These are phyloP conservation scores for Sugiyamaella chiloensis DNA, from an alignment of 805 yeast genomes.

Conservation along the genomic window DNA sequence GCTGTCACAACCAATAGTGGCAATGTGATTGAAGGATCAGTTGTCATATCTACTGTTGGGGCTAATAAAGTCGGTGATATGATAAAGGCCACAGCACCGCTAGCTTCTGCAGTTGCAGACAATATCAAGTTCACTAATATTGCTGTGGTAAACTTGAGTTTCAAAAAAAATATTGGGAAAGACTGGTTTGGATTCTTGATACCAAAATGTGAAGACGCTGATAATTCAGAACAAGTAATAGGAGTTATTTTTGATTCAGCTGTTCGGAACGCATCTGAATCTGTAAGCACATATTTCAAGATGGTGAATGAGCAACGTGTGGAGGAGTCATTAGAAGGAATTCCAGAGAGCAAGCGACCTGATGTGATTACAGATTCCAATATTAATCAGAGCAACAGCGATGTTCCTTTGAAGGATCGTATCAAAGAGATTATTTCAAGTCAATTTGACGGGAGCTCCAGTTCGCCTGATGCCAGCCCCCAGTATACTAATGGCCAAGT, in stretches of 20 bases:
- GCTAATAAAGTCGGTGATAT: constrained; percentile 17
- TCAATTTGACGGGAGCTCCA: not conserved
- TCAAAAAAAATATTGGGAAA: constrained; percentile 38
- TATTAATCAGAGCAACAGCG: not conserved
- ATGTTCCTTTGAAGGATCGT: not conserved
- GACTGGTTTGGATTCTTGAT: constrained; percentile 88
- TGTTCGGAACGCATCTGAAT: constrained; percentile 55
- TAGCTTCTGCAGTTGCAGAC: constrained; percentile 23
- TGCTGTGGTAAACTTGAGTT: constrained; percentile 65
- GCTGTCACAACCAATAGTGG: constrained; percentile 9
- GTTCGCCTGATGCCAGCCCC: no score
- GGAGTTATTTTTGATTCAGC: constrained; percentile 93
- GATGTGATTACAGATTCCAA: not conserved
- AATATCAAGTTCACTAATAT: constrained; percentile 57
- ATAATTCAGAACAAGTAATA: constrained; percentile 55
- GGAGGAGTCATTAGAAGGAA: not conserved
- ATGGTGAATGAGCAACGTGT: not conserved
- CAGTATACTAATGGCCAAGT: no score
- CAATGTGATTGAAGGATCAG: not conserved
- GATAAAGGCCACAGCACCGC: constrained; percentile 11
- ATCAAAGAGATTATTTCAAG: not conserved
- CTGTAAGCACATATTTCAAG: constrained; percentile 25
- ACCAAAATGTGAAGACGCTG: constrained; percentile 49
- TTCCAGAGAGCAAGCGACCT: not conserved
- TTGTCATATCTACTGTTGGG: constrained; percentile 25